Percentiles rank a stretch among this genome's conserved stretches.
phyloP scores from a whole-genome alignment of 2,329 filamentous ascomycete species.

The Phaeoacremonium minimum region DNA sequence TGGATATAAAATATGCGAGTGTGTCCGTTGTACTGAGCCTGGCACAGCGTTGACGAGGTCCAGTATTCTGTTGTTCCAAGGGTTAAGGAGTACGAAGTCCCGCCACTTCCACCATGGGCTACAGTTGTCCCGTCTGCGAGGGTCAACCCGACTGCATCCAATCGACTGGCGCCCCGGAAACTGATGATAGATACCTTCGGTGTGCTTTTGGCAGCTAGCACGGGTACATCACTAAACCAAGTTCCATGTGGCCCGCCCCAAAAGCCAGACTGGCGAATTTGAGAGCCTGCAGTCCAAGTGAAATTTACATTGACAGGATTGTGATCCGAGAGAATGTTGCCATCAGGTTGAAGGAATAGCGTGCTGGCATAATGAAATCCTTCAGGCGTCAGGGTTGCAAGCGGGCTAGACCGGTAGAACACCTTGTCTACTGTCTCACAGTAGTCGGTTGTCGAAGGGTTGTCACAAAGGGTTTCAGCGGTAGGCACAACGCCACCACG shows the following conservation, averaged over 20 bases:
- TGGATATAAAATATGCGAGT: conserved; percentile 53
- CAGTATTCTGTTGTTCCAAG: conserved; percentile 44
- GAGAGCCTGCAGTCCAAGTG: conserved; percentile 31
- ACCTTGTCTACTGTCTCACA: conserved; percentile 68
- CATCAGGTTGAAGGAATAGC: conserved; percentile 53
- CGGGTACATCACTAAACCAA: conserved; percentile 52
- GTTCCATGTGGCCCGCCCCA: conserved; percentile 43
- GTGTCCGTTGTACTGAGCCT: conserved; percentile 35
- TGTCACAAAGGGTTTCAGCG: conserved; percentile 45
- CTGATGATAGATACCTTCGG: conserved; percentile 31
- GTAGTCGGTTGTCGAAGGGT: conserved; percentile 45
- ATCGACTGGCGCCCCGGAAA: conserved; percentile 40
- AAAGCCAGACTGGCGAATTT: conserved; percentile 37
- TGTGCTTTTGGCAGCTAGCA: conserved; percentile 25
- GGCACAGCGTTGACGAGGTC: conserved; percentile 43
- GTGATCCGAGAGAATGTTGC: conserved; percentile 57
- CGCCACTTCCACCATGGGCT: conserved; percentile 50
- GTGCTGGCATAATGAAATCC: conserved; percentile 50
- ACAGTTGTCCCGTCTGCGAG: conserved; percentile 43
- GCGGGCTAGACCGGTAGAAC: conserved; percentile 50
- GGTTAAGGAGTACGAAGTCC: conserved; percentile 32
- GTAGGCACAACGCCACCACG: conserved; percentile 40
- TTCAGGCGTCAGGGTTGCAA: conserved; percentile 40
- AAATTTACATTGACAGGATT: conserved; percentile 59
- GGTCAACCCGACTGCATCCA: conserved; percentile 45